phyloP scores from a whole-genome alignment of 129 eudicot species.

The Heracleum sosnowskyi region DNA sequence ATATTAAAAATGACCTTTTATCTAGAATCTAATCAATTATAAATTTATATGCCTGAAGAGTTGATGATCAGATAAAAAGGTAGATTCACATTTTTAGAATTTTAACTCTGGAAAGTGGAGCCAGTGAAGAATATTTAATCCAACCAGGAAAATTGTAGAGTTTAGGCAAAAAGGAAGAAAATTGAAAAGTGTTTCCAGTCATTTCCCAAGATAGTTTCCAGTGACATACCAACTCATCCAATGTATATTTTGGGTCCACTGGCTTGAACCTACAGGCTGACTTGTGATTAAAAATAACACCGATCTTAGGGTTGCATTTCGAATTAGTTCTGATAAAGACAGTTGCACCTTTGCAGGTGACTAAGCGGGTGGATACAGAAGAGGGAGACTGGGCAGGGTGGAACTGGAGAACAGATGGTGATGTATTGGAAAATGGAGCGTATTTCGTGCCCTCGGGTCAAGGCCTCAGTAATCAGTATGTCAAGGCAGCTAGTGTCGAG shows the following conservation, averaged over 20 bases:
- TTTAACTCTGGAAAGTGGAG: neutral
- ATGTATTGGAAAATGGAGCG: slow-evolving; percentile 79
- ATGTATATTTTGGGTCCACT: neutral
- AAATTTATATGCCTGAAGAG: neutral
- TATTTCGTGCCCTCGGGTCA: slow-evolving; percentile 91
- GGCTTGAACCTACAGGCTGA: neutral
- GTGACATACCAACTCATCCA: neutral
- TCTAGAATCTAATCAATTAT: neutral
- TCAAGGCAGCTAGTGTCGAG: slow-evolving; percentile 66
- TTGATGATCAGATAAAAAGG: neutral
- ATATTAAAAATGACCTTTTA: neutral
- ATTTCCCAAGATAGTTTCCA: neutral
- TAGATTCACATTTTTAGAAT: neutral
- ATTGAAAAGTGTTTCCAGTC: neutral
- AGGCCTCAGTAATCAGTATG: slow-evolving; percentile 45
- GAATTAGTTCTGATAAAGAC: neutral
- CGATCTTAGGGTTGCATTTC: neutral
- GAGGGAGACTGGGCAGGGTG: slow-evolving; percentile 73
- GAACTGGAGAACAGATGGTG: slow-evolving; percentile 96
- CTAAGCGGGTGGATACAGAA: slow-evolving; percentile 68
- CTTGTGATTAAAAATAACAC: neutral
- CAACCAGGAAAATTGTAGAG: neutral
- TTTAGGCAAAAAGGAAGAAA: neutral
- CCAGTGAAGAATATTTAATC: neutral
- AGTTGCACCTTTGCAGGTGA: slow-evolving; percentile 38